Evolutionary conservation across 768 basidiomycete genomes (phyloP).

Genomic region (Boletus huronensis): DNA sequence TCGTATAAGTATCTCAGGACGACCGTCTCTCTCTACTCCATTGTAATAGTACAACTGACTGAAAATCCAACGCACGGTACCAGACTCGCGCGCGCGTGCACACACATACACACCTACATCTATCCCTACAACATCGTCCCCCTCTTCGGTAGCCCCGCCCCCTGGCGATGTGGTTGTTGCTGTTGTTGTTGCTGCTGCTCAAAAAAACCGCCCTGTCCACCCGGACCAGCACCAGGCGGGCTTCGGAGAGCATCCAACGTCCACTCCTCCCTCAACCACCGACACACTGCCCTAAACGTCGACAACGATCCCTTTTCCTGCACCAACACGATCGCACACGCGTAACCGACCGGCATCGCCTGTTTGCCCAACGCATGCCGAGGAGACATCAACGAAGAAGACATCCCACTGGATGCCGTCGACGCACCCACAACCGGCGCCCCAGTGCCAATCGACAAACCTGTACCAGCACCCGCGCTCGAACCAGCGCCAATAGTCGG

Average conservation of each 20-base stretch:
- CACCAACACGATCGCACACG: slow-evolving; percentile 70
- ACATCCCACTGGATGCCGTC: slow-evolving; percentile 21
- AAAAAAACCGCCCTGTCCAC: slow-evolving; percentile 37
- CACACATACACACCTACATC: background rate
- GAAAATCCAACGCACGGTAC: slow-evolving; percentile 2
- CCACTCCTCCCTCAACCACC: slow-evolving; percentile 70
- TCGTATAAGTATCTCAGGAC: background rate
- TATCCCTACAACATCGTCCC: slow-evolving; percentile 25
- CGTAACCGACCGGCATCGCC: slow-evolving; percentile 31
- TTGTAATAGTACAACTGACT: background rate
- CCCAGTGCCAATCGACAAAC: background rate
- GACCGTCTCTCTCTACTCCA: background rate
- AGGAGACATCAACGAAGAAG: slow-evolving; percentile 25
- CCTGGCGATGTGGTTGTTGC: no score
- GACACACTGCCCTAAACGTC: slow-evolving; percentile 77
- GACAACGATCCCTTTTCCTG: slow-evolving; percentile 91
- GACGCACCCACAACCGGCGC: slow-evolving; percentile 5
- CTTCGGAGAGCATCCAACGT: slow-evolving; percentile 37
- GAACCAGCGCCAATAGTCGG: slow-evolving; percentile 19
- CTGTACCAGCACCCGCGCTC: slow-evolving; percentile 18
- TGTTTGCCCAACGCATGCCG: slow-evolving; percentile 28
- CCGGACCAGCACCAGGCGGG: slow-evolving; percentile 19
- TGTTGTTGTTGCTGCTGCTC: slow-evolving; percentile 34
- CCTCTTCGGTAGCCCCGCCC: slow-evolving; percentile 18
- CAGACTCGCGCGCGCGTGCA: background rate